Conservation (phyloP, 2,329 filamentous ascomycete species). For the Botrytis squamosa region DNA sequence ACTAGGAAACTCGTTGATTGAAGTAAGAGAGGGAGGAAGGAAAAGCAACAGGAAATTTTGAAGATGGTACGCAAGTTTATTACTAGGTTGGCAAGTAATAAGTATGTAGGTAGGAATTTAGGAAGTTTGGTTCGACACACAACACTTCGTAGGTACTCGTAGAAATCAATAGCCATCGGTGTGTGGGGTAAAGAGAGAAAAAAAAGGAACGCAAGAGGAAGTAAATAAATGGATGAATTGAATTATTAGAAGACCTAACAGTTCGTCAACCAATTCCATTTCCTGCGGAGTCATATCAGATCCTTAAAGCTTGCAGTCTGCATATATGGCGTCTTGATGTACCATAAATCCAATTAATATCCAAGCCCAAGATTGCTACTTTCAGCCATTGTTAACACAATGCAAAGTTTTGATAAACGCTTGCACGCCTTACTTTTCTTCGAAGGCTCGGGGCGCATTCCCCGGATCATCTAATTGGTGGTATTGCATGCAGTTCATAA, state of each 20-base stretch:
- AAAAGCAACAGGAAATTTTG: neutral
- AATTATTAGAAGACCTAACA: neutral
- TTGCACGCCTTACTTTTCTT: slow-evolving; percentile 3
- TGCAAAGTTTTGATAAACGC: neutral
- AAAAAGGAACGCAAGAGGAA: neutral
- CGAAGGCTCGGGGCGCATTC: neutral
- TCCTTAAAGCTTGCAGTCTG: neutral
- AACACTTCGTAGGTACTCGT: neutral
- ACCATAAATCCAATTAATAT: neutral
- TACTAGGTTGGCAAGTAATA: neutral
- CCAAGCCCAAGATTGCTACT: neutral
- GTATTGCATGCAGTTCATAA: neutral
- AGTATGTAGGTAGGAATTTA: neutral
- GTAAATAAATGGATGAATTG: neutral
- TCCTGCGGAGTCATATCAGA: neutral
- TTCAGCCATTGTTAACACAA: neutral
- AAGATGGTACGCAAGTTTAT: neutral
- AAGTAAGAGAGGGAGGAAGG: neutral
- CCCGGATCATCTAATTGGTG: neutral
- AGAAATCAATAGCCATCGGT: neutral
- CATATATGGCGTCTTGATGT: neutral
- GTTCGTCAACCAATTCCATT: neutral
- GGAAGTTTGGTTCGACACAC: neutral
- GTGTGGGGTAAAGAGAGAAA: neutral
- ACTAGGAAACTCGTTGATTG: neutral